Conservation (phyloP, 495 filamentous ascomycete species). For the Penicillium egyptiacum region DNA sequence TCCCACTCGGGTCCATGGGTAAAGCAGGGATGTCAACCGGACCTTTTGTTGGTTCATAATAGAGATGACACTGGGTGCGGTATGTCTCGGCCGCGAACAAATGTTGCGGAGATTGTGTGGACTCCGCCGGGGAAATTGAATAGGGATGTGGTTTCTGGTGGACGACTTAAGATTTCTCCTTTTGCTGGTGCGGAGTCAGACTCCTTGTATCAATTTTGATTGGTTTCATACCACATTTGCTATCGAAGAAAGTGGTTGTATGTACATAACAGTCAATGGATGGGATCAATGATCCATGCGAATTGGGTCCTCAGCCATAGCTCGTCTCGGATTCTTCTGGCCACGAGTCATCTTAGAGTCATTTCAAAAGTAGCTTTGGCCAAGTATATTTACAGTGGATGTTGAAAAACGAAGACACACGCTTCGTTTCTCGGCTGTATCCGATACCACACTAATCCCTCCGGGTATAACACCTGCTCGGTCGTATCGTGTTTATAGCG, state of each 20-base stretch:
- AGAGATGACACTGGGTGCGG: conserved; percentile 37
- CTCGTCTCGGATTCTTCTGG: no score
- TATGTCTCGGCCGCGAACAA: conserved; percentile 25
- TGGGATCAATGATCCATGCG: not conserved
- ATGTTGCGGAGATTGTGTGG: conserved; percentile 43
- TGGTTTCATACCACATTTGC: not conserved
- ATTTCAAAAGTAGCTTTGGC: no score
- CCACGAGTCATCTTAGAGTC: no score
- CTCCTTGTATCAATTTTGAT: conserved; percentile 1
- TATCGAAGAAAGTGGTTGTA: not conserved
- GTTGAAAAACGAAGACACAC: no score
- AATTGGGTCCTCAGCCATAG: no score
- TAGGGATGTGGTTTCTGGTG: conserved; percentile 29
- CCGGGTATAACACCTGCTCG: no score
- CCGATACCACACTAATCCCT: no score
- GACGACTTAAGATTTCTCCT: conserved; percentile 17
- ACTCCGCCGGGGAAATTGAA: conserved; percentile 31
- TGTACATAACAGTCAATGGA: not conserved
- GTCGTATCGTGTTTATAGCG: no score
- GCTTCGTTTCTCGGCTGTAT: no score
- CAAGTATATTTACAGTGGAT: no score
- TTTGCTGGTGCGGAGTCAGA: not conserved
- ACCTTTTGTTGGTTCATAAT: conserved; percentile 33
- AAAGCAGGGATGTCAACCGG: conserved; percentile 17
- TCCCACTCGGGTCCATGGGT: conserved; percentile 7